Base-by-base conservation (phyloP, 441 rosid species). In the Mallotus repandus region DNA sequence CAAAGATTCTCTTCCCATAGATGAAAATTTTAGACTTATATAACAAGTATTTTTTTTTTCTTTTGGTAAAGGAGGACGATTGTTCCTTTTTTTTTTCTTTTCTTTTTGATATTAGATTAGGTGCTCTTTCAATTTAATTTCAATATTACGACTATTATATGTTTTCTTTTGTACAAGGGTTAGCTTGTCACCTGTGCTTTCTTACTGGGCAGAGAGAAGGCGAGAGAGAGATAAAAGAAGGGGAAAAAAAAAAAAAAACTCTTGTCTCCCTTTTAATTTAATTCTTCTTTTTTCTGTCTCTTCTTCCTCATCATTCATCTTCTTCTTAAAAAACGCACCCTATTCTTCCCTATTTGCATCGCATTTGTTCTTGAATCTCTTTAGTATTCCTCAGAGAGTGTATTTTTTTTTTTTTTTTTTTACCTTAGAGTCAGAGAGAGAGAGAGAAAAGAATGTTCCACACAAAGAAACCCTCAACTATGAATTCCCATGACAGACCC, bases 401-500 rank as follows among this genome's bases (percentile, higher is more conserved):
- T 29, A 2, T 32, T 77, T 69, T 52, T 38, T 4, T 38, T 38
- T 38, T 35, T 38, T 38, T 4, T 38, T 38, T 38, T 38, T 38
- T 4, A 38, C 7, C 41, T 38, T 38, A 38, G 41, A 38, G 41
- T 38, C 41, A 38, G 41, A 70, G 76, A 72, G 78, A 85, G 82
- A 85, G 84, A 81, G 72, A 70, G 71, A 73, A 43, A 22, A 82
- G 88, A 92, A 93, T 96, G 98, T 96, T 93, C 97, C 97, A 91
- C 81, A 79, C 91, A 74, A 93, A 90, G 92, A 93, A 91, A 84
- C 89, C 94, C 74, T 90, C 96, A 67, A 77, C 81, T 90, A 93
- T 92, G 96, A 95, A 89, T 91, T 89, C 95, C 63, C 97, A 92
- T 76, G 97, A 93, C 48, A 89, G 98, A 82, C 78, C 89, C 77